phyloP scores from a whole-genome alignment of 2,329 filamentous ascomycete species.

The Pseudopyrenochaeta lycopersici region DNA sequence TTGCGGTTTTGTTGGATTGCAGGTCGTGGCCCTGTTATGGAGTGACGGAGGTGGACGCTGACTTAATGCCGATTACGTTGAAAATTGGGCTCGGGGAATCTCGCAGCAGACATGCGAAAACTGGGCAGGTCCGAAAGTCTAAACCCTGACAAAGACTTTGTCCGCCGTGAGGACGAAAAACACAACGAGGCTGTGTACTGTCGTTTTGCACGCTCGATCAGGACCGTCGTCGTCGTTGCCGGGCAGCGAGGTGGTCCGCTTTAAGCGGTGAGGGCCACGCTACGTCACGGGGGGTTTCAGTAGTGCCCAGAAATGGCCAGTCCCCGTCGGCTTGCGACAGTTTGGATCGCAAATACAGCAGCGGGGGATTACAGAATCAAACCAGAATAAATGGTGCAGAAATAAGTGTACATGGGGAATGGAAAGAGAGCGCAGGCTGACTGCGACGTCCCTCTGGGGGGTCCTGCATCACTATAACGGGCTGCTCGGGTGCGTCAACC shows the following conservation, averaged over 20 bases:
- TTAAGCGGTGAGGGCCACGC: constrained; percentile 26
- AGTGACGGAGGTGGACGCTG: constrained; percentile 26
- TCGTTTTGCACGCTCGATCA: not conserved
- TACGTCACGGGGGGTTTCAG: constrained; percentile 27
- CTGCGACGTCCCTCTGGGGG: not conserved
- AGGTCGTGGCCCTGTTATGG: constrained; percentile 18
- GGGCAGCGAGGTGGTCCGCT: constrained; percentile 19
- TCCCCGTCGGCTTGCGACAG: not conserved
- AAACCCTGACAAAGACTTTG: constrained; percentile 15
- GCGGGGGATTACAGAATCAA: constrained; percentile 2
- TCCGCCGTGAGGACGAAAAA: constrained; percentile 3
- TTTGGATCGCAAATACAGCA: constrained; percentile 6
- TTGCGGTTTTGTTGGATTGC: not conserved
- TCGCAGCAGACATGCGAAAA: constrained; percentile 26
- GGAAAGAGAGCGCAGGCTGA: not conserved
- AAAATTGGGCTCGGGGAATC: constrained; percentile 26
- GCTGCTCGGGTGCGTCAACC: not conserved
- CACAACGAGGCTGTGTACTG: constrained; percentile 19
- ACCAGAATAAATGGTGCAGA: constrained; percentile 3
- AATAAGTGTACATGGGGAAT: constrained; percentile 6
- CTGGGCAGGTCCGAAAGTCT: constrained; percentile 4
- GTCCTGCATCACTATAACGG: not conserved
- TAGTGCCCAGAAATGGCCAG: constrained; percentile 1
- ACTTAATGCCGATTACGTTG: constrained; percentile 22
- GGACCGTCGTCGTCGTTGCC: constrained; percentile 9